phyloP scores from a whole-genome alignment of 2,329 filamentous ascomycete species.

The Rutstroemia sp. region DNA sequence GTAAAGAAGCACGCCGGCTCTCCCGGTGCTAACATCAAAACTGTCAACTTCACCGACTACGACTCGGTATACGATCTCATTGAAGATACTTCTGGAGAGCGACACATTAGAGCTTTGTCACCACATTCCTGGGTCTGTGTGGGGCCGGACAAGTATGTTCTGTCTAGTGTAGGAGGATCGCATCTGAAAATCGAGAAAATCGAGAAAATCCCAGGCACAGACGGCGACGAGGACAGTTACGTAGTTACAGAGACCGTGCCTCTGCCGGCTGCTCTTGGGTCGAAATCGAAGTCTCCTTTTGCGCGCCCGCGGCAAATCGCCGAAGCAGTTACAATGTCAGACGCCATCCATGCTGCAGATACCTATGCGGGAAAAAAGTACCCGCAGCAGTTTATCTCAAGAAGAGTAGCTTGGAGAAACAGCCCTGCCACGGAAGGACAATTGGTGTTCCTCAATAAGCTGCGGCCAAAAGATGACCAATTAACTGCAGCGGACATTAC shows the following conservation, averaged over 20 bases:
- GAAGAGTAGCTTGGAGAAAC: constrained; percentile 62
- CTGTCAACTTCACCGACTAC: constrained; percentile 73
- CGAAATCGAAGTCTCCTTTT: constrained; percentile 49
- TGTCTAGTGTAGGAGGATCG: constrained; percentile 58
- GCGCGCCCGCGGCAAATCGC: constrained; percentile 64
- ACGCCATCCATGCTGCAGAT: constrained; percentile 79
- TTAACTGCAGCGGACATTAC: constrained; percentile 52
- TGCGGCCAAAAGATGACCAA: constrained; percentile 46
- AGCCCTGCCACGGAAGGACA: constrained; percentile 57
- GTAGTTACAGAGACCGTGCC: constrained; percentile 32
- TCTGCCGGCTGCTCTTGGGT: constrained; percentile 6
- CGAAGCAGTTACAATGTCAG: constrained; percentile 55
- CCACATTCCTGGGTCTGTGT: constrained; percentile 76
- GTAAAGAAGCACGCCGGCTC: background rate
- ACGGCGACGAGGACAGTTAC: constrained; percentile 17
- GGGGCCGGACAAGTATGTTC: constrained; percentile 60
- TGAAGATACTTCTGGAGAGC: constrained; percentile 69
- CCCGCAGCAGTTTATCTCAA: constrained; percentile 58
- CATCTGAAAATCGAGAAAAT: constrained; percentile 47
- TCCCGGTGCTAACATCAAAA: constrained; percentile 10
- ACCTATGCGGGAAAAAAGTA: constrained; percentile 66
- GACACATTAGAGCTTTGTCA: constrained; percentile 70
- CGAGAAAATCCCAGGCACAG: constrained; percentile 27
- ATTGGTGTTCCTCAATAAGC: constrained; percentile 62
- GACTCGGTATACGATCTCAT: constrained; percentile 88